Percentiles rank a stretch among this genome's conserved stretches.
These are phyloP conservation scores for Yamadazyma akitaensis DNA, from an alignment of 805 yeast genomes.

Conservation along the genomic window DNA sequence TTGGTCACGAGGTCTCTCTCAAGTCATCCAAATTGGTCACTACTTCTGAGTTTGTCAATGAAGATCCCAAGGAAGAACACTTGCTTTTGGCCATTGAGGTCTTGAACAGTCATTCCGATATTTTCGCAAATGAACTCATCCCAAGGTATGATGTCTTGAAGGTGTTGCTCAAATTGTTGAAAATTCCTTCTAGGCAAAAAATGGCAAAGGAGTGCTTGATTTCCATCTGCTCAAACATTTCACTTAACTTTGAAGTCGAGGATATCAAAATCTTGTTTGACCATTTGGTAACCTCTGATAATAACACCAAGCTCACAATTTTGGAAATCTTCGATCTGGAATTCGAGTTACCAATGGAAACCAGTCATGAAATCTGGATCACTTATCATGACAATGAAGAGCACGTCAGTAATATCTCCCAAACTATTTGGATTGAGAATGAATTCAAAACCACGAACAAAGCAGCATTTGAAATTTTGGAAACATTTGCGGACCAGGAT, in stretches of 20 bases:
- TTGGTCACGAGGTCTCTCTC: constrained; percentile 59
- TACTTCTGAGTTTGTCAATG: constrained; percentile 72
- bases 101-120: constrained; percentile 63
- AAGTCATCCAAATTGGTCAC: constrained; percentile 44
- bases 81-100: constrained; percentile 73
- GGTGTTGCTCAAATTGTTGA: constrained; percentile 63
- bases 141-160: constrained; percentile 66
- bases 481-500: constrained; percentile 46
- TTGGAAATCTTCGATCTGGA: constrained; percentile 86
- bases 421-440: constrained; percentile 84
- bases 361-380: constrained; percentile 73
- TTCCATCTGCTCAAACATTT: constrained; percentile 71
- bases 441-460: constrained; percentile 44
- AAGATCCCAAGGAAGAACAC: constrained; percentile 87
- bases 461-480: constrained; percentile 41
- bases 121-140: constrained; percentile 60
- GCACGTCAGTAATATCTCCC: constrained; percentile 60
- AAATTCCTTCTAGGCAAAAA: constrained; percentile 74
- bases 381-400: constrained; percentile 71
- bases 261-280: constrained; percentile 62
- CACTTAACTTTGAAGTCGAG: constrained; percentile 51
- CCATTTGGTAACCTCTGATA: constrained; percentile 56
- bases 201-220: constrained; percentile 79
- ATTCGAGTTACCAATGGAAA: constrained; percentile 50
- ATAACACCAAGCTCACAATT: constrained; percentile 73